Conservation (phyloP, 116 monocot species). For the Zostera marina region DNA sequence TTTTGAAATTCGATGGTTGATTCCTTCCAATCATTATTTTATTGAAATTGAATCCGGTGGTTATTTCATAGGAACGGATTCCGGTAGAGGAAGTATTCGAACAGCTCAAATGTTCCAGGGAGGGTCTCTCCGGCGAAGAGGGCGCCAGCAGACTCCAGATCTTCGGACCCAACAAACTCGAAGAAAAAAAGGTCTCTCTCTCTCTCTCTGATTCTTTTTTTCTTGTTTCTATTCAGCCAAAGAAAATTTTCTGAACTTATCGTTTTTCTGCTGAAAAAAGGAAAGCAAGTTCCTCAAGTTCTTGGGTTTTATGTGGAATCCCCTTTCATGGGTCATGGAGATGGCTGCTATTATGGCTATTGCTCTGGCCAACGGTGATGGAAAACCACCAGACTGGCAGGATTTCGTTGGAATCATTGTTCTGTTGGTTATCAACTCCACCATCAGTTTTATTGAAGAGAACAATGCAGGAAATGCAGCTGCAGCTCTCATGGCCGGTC, state of each 20-base stretch:
- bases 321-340: conserved; percentile 97
- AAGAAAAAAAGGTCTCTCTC: conserved; percentile 67
- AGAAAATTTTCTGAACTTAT: not conserved
- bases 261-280: conserved; percentile 5
- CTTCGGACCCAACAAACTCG: conserved; percentile 97
- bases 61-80: conserved; percentile 41
- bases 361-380: conserved; percentile 71
- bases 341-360: conserved; percentile 97
- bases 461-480: conserved; percentile 91
- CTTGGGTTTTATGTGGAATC: conserved; percentile 96
- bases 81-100: conserved; percentile 89
- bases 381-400: conserved; percentile 75
- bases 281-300: conserved; percentile 83
- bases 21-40: not conserved
- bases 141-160: conserved; percentile 53
- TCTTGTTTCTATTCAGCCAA: not conserved
- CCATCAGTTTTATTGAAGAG: conserved; percentile 79
- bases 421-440: conserved; percentile 73
- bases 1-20: not conserved
- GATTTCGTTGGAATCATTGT: conserved; percentile 77
- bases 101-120: conserved; percentile 79
- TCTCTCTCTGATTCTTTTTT: not conserved
- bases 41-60: not conserved
- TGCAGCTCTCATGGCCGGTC: conserved; percentile 75
- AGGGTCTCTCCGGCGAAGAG: conserved; percentile 59